A percentile compares a stretch with the other conserved stretches of the same genome.
These are phyloP conservation scores for Capsella bursapastoris DNA, from an alignment of 345 rosid species.

Conservation along the genomic window DNA sequence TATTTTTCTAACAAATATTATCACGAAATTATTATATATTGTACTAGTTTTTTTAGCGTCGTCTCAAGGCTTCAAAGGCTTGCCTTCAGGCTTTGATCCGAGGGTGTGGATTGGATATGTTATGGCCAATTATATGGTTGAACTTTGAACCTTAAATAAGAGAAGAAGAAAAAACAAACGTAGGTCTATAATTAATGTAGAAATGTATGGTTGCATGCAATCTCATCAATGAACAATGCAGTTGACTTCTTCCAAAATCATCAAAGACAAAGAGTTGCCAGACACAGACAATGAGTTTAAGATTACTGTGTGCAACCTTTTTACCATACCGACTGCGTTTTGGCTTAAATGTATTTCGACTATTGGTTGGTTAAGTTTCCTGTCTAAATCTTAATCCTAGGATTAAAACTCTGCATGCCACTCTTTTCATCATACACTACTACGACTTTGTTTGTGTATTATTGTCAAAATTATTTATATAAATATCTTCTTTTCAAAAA, in stretches of 20 bases:
- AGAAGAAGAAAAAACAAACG: not conserved
- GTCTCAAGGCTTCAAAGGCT: not conserved
- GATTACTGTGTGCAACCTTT: not conserved
- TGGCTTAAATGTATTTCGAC: not conserved
- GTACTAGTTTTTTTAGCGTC: not conserved
- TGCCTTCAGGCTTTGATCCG: not conserved
- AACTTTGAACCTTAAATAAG: not conserved
- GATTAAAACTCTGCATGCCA: conserved; percentile 11
- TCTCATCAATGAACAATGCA: conserved; percentile 28
- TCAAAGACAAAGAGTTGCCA: not conserved
- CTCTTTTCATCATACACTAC: not conserved
- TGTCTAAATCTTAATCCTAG: conserved; percentile 17
- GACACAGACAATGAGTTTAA: not conserved
- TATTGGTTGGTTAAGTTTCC: conserved; percentile 20
- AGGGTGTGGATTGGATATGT: conserved; percentile 7
- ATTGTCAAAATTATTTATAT: not conserved
- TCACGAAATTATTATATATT: not conserved
- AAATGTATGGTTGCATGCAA: conserved; percentile 29
- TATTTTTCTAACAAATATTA: not conserved
- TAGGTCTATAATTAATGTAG: not conserved
- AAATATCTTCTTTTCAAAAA: not conserved
- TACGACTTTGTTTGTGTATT: not conserved
- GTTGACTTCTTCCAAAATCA: conserved; percentile 33
- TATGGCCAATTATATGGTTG: conserved; percentile 20
- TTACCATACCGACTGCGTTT: conserved; percentile 16